Conservation (phyloP, 352 stramenopile genomes). For the Globisporangium canariense region DNA sequence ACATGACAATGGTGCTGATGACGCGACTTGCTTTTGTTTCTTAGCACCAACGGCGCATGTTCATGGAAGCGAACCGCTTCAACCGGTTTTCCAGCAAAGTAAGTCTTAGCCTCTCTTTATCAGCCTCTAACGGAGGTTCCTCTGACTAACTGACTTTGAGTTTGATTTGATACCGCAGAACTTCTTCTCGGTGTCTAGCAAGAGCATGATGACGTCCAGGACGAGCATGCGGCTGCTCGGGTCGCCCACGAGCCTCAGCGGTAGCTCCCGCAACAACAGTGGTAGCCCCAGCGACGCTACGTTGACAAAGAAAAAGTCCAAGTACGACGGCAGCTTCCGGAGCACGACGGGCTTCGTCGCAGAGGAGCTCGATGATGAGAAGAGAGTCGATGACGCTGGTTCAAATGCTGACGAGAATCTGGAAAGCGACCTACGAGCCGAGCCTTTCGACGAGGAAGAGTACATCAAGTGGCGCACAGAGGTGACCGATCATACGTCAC, state of each 20-base stretch:
- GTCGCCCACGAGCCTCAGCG: constrained; percentile 17
- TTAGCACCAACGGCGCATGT: constrained; percentile 59
- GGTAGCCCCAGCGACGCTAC: constrained; percentile 1
- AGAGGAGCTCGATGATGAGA: constrained; percentile 22
- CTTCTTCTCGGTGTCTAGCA: constrained; percentile 44
- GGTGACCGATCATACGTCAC: background rate
- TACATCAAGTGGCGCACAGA: constrained; percentile 67
- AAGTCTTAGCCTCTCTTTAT: constrained; percentile 1
- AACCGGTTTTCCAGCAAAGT: constrained; percentile 42
- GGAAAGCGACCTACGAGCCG: constrained; percentile 8
- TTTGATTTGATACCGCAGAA: constrained; percentile 16
- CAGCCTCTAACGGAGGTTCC: no score
- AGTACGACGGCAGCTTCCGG: constrained; percentile 21
- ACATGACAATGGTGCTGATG: background rate
- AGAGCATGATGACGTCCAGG: constrained; percentile 29
- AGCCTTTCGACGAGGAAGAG: constrained; percentile 49
- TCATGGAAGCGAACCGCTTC: constrained; percentile 60
- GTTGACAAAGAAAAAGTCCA: constrained; percentile 24
- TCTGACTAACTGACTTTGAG: no score
- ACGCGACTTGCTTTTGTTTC: background rate
- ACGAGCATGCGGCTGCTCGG: constrained; percentile 19
- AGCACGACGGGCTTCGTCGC: constrained; percentile 15
- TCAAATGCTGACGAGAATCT: constrained; percentile 28
- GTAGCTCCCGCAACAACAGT: constrained; percentile 11
- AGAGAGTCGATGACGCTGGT: constrained; percentile 3